Percentiles rank a stretch among this genome's conserved stretches.
These are phyloP conservation scores for Cyclotella kingstonii DNA, from an alignment of 108 stramenopile species.

Conservation along the genomic window DNA sequence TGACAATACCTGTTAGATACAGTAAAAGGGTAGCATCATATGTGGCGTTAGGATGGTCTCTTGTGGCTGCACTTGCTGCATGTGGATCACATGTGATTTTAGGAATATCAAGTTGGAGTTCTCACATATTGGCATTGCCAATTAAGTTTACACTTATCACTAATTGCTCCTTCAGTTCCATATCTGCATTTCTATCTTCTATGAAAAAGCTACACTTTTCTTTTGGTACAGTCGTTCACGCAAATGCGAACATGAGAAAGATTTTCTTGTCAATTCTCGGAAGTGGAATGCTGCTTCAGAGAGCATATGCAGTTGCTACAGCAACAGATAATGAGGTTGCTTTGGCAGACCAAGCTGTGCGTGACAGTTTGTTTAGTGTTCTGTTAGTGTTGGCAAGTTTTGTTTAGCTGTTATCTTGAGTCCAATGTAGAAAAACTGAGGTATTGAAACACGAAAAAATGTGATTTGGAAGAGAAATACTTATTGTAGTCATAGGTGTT, in stretches of 20 bases:
- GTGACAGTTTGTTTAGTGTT: constrained; percentile 36
- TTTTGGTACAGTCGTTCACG: too few species aligned
- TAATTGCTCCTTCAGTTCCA: too few species aligned
- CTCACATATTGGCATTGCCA: too few species aligned
- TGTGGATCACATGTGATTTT: constrained; percentile 15
- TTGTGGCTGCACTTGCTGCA: constrained; percentile 15
- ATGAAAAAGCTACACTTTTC: too few species aligned
- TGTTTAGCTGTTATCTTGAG: too few species aligned
- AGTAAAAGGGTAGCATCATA: constrained; percentile 48
- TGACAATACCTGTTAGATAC: constrained; percentile 66
- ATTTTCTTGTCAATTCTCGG: constrained; percentile 31
- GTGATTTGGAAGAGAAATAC: not conserved
- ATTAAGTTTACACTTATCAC: too few species aligned
- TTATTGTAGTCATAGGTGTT: too few species aligned
- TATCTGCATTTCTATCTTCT: too few species aligned
- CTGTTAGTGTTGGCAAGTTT: constrained; percentile 44
- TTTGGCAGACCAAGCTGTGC: constrained; percentile 36
- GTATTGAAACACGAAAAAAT: not conserved
- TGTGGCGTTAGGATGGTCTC: constrained; percentile 32
- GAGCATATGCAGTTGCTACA: constrained; percentile 26
- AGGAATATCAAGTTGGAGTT: not conserved
- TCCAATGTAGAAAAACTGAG: too few species aligned
- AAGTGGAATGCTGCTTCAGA: constrained; percentile 28
- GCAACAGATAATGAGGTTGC: constrained; percentile 30
- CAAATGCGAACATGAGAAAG: constrained; percentile 17